Evolutionary conservation across 371 early-diverging fungal species (phyloP), one percentile per base, ranked within the genome.

Genomic region (Mucor indicus): DNA sequence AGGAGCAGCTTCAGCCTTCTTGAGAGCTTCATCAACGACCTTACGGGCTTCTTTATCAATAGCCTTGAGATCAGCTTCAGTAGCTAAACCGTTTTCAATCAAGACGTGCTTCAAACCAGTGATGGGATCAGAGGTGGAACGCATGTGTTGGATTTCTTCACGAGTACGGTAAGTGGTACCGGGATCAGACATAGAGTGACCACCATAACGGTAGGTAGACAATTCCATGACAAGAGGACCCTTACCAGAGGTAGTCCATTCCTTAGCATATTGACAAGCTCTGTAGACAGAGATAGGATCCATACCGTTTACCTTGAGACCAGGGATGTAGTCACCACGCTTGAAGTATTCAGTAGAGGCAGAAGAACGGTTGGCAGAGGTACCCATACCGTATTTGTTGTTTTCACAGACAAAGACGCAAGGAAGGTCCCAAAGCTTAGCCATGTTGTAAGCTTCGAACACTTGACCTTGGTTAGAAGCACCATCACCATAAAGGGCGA

Each of bases 361-460:
- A 37, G 93, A 89, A 16, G 95, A 90, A 55, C 96, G 90, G 52
- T 67, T 71, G 38, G 92, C 92, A 27, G 95, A 72, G 11, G 99
- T 99, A 60, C 99, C 99, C 99, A 99, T 99, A 55, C 98, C 98
- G 78, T 98, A 99, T 71, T 84, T 83, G 90, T 99, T 99, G 87
- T 99, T 99, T 72, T 98, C 99, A 75, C 98, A 97, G 19, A 95
- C 92, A 77, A 98, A 99, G 50, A 95, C 87, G 44, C 86, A 81
- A 24, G 99, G 99, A 44, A 99, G 85, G 46, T 93, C 88, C 98
- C 98, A 99, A 32, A 99, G 84, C 81, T 92, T 92, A 61, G 99
- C 97, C 96, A 99, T 98, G 84, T 99, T 99, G 80, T 86, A 96
- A 36, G 98, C 90, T 80, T 99, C 99, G 67, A 96, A 98, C 24